Evolutionary conservation across 768 basidiomycete genomes (phyloP).

Genomic region (Lyophyllum semitale): DNA sequence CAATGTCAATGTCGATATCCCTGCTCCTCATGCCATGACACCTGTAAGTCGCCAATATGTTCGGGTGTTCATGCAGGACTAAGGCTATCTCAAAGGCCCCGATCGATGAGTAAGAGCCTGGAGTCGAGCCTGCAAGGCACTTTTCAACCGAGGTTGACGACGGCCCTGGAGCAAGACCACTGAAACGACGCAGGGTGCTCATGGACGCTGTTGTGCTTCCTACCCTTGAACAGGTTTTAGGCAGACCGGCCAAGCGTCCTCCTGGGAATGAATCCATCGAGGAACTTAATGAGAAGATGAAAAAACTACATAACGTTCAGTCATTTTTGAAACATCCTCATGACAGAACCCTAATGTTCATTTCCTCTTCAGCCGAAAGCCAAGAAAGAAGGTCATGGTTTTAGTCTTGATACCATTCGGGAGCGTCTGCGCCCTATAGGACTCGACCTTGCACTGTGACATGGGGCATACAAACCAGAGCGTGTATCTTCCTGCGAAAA

Average conservation of each 20-base stretch:
- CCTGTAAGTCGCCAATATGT: not conserved
- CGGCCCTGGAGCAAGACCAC: not conserved
- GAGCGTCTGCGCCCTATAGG: constrained; percentile 7
- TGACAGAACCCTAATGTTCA: not conserved
- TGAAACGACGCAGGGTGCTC: not conserved
- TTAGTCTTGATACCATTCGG: constrained; percentile 1
- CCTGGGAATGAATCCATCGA: not conserved
- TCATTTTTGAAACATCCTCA: not conserved
- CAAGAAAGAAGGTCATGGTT: not conserved
- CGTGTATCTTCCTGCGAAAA: constrained; percentile 29
- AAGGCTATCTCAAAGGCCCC: not conserved
- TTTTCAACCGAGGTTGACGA: not conserved
- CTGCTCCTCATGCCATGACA: too few relatives aligned
- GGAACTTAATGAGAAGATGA: not conserved
- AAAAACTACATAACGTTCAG: constrained; percentile 4
- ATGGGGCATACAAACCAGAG: constrained; percentile 28
- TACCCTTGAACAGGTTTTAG: not conserved
- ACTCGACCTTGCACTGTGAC: constrained; percentile 10
- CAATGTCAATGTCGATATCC: too few relatives aligned
- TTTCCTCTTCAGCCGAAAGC: not conserved
- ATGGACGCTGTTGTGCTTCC: constrained; percentile 7
- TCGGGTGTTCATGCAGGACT: not conserved
- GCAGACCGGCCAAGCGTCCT: not conserved
- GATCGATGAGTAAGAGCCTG: not conserved
- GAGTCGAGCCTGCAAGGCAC: not conserved